These are phyloP conservation scores for Diversispora eburnea DNA, from an alignment of 192 early-diverging fungal species.

Conservation along the genomic window DNA sequence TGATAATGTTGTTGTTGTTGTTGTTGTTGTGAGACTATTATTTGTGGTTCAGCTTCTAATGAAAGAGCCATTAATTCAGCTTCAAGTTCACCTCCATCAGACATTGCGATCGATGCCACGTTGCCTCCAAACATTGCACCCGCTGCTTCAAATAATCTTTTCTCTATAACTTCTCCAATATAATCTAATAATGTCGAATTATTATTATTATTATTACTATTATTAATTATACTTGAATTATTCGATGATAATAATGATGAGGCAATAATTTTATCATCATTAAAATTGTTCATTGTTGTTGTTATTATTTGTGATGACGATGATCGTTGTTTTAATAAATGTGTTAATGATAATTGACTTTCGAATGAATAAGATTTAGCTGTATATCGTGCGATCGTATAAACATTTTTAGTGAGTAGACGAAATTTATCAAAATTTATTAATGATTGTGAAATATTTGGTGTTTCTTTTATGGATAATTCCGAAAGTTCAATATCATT, in stretches of 20 bases:
- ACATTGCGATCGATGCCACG: background rate
- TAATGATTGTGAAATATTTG: conserved; percentile 3
- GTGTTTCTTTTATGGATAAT: background rate
- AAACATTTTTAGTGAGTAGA: conserved; percentile 37
- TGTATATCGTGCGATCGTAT: conserved; percentile 22
- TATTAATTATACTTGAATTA: too few species aligned
- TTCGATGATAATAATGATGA: background rate
- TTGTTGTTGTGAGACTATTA: background rate
- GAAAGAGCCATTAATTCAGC: conserved; percentile 19
- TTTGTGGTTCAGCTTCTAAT: conserved; percentile 11
- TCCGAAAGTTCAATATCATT: background rate
- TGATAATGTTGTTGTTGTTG: background rate
- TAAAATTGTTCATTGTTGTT: background rate
- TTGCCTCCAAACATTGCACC: conserved; percentile 17
- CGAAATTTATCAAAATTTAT: conserved; percentile 54
- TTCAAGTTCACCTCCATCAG: conserved; percentile 20
- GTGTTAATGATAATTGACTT: conserved; percentile 10
- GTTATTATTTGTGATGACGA: background rate
- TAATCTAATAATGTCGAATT: background rate
- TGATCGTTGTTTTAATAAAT: background rate
- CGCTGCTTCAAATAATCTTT: conserved; percentile 8
- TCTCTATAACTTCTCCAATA: conserved; percentile 23
- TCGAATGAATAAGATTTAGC: conserved; percentile 16
- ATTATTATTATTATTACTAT: background rate
- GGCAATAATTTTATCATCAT: background rate